Conservation (phyloP, 1,139 yeast genomes). For the Lodderomyces orthopsilosis region DNA sequence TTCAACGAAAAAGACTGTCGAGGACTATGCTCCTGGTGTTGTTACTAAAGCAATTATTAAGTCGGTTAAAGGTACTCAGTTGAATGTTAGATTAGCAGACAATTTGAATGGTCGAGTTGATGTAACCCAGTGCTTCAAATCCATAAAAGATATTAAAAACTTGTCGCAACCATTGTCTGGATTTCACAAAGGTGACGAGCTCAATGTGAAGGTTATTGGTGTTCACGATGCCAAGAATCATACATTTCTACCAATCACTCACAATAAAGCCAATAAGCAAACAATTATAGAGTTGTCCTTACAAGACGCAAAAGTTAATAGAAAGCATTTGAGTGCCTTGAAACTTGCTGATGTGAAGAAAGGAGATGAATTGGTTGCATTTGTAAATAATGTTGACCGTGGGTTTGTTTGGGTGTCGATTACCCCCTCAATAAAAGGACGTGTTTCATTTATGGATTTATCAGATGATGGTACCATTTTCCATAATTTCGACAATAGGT, state of each 20-base stretch:
- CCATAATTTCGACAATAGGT: conserved; percentile 50
- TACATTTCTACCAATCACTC: conserved; percentile 67
- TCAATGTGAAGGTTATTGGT: conserved; percentile 73
- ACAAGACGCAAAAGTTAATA: conserved; percentile 31
- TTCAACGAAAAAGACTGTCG: conserved; percentile 38
- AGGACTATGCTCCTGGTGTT: conserved; percentile 60
- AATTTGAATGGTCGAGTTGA: conserved; percentile 81
- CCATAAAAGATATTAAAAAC: conserved; percentile 55
- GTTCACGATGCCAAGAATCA: conserved; percentile 72
- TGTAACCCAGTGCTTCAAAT: conserved; percentile 65
- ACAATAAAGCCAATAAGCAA: conserved; percentile 51
- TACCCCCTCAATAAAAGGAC: conserved; percentile 67
- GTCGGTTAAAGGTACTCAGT: conserved; percentile 68
- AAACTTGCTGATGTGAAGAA: conserved; percentile 37
- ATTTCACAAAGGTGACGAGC: conserved; percentile 56
- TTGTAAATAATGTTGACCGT: conserved; percentile 51
- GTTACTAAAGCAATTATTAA: conserved; percentile 59
- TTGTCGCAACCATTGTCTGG: conserved; percentile 55
- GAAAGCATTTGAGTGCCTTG: conserved; percentile 24
- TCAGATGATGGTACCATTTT: conserved; percentile 53
- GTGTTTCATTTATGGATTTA: conserved; percentile 64
- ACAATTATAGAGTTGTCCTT: conserved; percentile 66
- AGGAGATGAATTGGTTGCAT: conserved; percentile 48
- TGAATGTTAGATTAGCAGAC: conserved; percentile 75
- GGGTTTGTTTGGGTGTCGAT: conserved; percentile 67